Evolutionary conservation across 75 land plant species (phyloP), one percentile per base, ranked within the genome.

Genomic region (Sequoiadendron giganteum): DNA sequence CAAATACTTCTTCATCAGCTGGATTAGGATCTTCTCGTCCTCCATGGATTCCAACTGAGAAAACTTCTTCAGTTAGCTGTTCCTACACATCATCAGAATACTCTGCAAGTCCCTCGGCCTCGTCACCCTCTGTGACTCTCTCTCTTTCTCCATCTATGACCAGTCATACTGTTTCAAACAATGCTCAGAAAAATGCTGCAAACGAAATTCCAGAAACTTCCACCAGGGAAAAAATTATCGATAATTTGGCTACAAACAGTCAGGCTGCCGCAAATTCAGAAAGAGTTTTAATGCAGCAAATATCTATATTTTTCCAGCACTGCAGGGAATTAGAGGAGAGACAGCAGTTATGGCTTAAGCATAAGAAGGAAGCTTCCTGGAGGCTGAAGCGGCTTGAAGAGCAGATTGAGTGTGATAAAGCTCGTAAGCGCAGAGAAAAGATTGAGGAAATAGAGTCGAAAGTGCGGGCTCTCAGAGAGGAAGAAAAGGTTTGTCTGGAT

Each of bases 341-440:
- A 38, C 93, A 91, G 28, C 85, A 89, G 21, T 89, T 83, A 10
- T 94, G 94, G 97, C 83, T 85, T 11, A 87, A 89, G 15, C 95
- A 94, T 36, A 93, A 91, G 91, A 95, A 95, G 90, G 97, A 95
- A 83, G 91, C 95, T 11, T 83, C 92, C 5, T 95, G 96, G 96
- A 89, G 96, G 58, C 68, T 95, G 86, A 92, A 87, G 75, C 85
- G 96, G 79, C 87, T 93, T 45, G 90, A 93, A 87, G 90, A 90
- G 52, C 93, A 95, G 75, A 81, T 95, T 85, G 97, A 94, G 85
- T 85, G 94, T 9, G 97, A 95, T 89, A 95, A 93, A 86, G 91
- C 88, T 18, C 86, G 90, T 25, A 90, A 87, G 49, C 89, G 90
- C 76, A 86, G 91, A 86, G 94, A 93, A 88, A 95, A 95, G 73